A percentile compares a stretch with the other conserved stretches of the same genome.
phyloP scores from a whole-genome alignment of 768 basidiomycete species.

The Mycena chlorophos region DNA sequence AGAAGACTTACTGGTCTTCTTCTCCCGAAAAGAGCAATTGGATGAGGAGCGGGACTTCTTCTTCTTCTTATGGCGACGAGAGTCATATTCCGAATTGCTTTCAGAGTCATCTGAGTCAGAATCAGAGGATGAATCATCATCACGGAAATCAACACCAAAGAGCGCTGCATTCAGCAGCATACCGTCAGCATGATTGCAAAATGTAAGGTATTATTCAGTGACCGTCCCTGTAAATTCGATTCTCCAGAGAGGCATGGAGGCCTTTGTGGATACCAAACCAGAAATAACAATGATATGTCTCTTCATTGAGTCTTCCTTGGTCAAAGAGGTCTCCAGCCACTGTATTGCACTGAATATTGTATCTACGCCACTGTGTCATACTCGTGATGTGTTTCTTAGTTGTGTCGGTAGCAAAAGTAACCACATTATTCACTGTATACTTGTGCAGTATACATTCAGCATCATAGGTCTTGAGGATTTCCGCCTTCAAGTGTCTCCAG shows the following conservation, averaged over 20 bases:
- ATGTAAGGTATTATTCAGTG: not conserved
- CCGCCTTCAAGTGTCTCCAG: conserved; percentile 1
- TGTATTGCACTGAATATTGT: conserved; percentile 4
- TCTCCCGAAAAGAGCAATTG: not conserved
- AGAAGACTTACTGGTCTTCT: too few relatives aligned
- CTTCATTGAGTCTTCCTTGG: too few relatives aligned
- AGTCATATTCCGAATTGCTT: not conserved
- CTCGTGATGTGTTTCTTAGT: too few relatives aligned
- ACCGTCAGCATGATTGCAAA: not conserved
- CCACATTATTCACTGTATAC: too few relatives aligned
- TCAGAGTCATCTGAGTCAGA: too few relatives aligned
- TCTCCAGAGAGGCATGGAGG: too few relatives aligned
- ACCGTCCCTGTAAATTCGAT: not conserved
- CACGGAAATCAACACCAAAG: not conserved
- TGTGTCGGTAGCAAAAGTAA: too few relatives aligned
- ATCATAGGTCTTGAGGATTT: conserved; percentile 12
- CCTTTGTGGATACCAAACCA: too few relatives aligned
- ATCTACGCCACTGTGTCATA: conserved; percentile 10
- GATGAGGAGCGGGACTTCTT: not conserved
- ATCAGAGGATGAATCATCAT: too few relatives aligned
- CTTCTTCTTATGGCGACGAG: not conserved
- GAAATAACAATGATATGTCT: too few relatives aligned
- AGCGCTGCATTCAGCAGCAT: not conserved
- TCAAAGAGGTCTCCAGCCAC: conserved; percentile 10
- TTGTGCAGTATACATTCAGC: conserved; percentile 3